Evolutionary conservation across 306 rosid genomes (phyloP).

Genomic region (Phaseolus lunatus): DNA sequence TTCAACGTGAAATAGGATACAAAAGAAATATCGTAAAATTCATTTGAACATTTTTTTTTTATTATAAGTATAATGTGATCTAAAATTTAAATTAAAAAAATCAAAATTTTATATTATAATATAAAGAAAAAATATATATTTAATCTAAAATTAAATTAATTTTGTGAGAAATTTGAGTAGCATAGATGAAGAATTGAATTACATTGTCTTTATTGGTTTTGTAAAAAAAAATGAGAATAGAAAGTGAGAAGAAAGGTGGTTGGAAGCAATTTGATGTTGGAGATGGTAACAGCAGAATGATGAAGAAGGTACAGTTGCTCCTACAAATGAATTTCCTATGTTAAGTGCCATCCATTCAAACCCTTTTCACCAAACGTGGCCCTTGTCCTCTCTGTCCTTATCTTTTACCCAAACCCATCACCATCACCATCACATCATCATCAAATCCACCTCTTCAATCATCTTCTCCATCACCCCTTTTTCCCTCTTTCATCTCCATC

Average conservation of each 20-base stretch:
- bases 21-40: no score
- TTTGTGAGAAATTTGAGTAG: no score
- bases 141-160: no score
- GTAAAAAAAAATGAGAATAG: not conserved
- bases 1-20: no score
- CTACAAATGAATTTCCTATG: constrained; percentile 29
- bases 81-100: no score
- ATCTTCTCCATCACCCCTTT: constrained; percentile 24
- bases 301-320: constrained; percentile 22
- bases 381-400: constrained; percentile 20
- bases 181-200: no score
- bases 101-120: no score
- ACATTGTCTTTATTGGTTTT: no score
- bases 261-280: not conserved
- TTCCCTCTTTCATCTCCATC: not conserved
- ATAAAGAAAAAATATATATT: no score
- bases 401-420: constrained; percentile 22
- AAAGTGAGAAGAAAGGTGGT: not conserved
- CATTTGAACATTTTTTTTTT: no score
- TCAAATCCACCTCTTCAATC: constrained; percentile 29
- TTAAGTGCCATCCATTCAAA: constrained; percentile 44
- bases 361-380: constrained; percentile 45
- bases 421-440: constrained; percentile 28
- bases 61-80: no score
- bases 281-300: constrained; percentile 2